Evolutionary conservation across 2,329 filamentous ascomycete species (phyloP).

Genomic region (Alternaria triticina): DNA sequence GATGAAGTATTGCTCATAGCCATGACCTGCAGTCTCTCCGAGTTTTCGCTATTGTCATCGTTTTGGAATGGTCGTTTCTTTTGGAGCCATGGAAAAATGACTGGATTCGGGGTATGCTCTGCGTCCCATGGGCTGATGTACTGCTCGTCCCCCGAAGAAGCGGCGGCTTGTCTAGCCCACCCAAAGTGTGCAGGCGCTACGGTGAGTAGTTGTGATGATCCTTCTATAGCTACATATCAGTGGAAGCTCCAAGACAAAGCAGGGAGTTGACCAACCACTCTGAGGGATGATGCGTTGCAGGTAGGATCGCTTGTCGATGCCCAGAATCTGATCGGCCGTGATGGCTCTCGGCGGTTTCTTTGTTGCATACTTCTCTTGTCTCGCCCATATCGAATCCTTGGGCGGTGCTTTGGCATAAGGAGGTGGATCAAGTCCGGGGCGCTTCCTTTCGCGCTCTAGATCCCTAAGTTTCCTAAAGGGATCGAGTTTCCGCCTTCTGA

Average conservation of each 20-base stretch:
- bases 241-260: not conserved
- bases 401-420: not conserved
- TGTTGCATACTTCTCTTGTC: conserved; percentile 1
- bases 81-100: conserved; percentile 16
- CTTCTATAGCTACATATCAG: not conserved
- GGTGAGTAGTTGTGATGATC: conserved; percentile 6
- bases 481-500: conserved; percentile 1
- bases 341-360: not conserved
- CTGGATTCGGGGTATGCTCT: conserved; percentile 19
- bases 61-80: not conserved
- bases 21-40: not conserved
- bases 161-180: not conserved
- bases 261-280: not conserved
- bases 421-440: not conserved
- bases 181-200: not conserved
- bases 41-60: not conserved
- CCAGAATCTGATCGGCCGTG: conserved; percentile 13
- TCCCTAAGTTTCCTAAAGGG: not conserved
- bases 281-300: not conserved
- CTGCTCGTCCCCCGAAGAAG: not conserved
- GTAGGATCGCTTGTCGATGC: conserved; percentile 13
- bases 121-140: conserved; percentile 14
- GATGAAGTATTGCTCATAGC: not conserved
- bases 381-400: conserved; percentile 2
- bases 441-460: not conserved